Conservation (phyloP, 208 protist species). For the Trichomonas gallinae region DNA sequence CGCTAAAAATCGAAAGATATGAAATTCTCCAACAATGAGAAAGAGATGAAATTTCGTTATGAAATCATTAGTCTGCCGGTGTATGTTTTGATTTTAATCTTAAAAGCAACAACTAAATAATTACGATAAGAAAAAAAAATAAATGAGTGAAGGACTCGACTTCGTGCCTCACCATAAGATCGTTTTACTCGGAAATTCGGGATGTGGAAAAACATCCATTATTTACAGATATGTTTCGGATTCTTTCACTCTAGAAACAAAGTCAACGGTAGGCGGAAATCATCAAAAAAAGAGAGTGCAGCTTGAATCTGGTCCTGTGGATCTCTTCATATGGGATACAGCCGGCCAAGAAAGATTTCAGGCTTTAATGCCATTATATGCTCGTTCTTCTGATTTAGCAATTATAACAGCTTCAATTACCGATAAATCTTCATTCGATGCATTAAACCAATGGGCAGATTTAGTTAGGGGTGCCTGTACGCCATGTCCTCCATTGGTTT, state of each 20-base stretch:
- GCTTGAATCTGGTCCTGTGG: background rate
- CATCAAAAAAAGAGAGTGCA: background rate
- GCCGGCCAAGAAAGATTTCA: background rate
- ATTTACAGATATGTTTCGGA: background rate
- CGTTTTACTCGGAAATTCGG: background rate
- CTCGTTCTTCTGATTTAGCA: background rate
- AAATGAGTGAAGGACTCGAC: background rate
- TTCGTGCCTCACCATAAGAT: background rate
- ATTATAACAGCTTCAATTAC: background rate
- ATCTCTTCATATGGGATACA: background rate
- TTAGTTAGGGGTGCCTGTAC: background rate
- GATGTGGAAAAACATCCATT: background rate
- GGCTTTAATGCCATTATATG: background rate
- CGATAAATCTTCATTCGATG: background rate
- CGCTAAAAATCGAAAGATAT: too few species aligned
- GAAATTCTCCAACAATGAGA: too few species aligned
- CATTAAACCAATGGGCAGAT: background rate
- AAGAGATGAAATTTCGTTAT: too few species aligned
- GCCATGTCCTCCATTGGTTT: background rate
- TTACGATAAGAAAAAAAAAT: too few species aligned
- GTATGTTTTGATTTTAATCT: too few species aligned
- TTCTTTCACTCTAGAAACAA: background rate
- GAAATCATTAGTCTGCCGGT: too few species aligned
- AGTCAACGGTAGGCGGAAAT: background rate
- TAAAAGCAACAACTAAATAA: too few species aligned